Evolutionary conservation across 495 filamentous ascomycete genomes (phyloP).

Genomic region (Alectoria sarmentosa): DNA sequence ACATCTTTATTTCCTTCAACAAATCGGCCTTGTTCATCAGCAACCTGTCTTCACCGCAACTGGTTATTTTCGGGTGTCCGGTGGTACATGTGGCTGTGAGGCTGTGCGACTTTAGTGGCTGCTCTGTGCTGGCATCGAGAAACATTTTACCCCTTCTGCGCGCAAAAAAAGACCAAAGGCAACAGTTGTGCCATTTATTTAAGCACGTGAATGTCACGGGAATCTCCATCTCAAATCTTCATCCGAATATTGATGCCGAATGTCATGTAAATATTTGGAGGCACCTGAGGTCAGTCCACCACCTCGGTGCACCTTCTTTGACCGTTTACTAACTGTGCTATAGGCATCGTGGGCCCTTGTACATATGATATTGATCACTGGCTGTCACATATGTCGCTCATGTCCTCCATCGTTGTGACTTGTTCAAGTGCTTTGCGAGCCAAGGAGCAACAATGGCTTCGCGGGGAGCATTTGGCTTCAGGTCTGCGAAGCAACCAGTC

Average conservation of each 20-base stretch:
- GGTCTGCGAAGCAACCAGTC: slow-evolving; percentile 22
- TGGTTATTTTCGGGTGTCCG: slow-evolving; percentile 20
- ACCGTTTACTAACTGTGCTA: slow-evolving; percentile 4
- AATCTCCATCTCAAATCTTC: slow-evolving; percentile 6
- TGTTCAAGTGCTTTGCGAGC: slow-evolving; percentile 18
- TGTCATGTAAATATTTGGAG: slow-evolving; percentile 7
- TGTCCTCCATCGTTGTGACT: slow-evolving; percentile 19
- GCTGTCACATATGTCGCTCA: slow-evolving; percentile 12
- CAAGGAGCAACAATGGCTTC: slow-evolving; percentile 25
- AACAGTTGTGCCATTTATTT: slow-evolving; percentile 12
- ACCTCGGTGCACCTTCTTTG: background rate
- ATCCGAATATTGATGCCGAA: slow-evolving; percentile 8
- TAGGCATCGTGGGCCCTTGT: slow-evolving; percentile 9
- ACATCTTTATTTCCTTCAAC: too few relatives aligned
- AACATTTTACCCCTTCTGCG: slow-evolving; percentile 6
- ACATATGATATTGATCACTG: slow-evolving; percentile 3
- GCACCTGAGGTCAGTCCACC: slow-evolving; percentile 17
- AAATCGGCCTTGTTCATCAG: slow-evolving; percentile 7
- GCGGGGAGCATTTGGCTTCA: slow-evolving; percentile 26
- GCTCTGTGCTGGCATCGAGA: slow-evolving; percentile 24
- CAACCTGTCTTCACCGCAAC: slow-evolving; percentile 11
- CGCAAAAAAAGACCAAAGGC: slow-evolving; percentile 9
- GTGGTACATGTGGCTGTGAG: slow-evolving; percentile 24
- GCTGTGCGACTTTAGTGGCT: slow-evolving; percentile 14
- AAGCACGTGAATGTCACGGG: slow-evolving; percentile 23